Evolutionary conservation across 352 stramenopile species (phyloP).

Genomic region (Phytopythium helicoides): DNA sequence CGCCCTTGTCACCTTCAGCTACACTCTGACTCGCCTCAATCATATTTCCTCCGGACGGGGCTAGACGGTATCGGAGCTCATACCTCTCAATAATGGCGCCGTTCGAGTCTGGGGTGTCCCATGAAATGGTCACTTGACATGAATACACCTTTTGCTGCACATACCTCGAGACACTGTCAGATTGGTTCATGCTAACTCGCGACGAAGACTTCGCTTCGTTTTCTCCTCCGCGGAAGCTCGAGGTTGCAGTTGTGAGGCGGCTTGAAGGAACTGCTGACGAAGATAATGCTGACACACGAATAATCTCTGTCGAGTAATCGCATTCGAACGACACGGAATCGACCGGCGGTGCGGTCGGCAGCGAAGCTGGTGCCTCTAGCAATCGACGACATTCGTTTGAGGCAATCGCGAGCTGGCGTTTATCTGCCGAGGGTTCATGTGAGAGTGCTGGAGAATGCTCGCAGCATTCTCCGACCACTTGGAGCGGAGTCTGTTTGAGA

Average conservation of each 20-base stretch:
- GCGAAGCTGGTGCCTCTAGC: conserved; percentile 28
- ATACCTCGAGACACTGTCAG: conserved; percentile 4
- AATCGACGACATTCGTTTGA: conserved; percentile 42
- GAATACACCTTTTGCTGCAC: conserved; percentile 56
- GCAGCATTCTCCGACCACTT: conserved; percentile 62
- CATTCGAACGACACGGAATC: conserved; percentile 29
- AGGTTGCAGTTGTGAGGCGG: conserved; percentile 1
- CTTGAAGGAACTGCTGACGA: conserved; percentile 10
- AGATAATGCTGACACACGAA: conserved; percentile 24
- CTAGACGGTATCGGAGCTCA: conserved; percentile 50
- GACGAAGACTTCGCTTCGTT: background rate
- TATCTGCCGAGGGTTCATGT: background rate
- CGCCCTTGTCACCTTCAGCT: background rate
- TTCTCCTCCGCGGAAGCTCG: background rate
- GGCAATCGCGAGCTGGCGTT: conserved; percentile 4
- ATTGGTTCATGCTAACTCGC: background rate
- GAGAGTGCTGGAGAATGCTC: conserved; percentile 15
- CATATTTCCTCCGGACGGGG: background rate
- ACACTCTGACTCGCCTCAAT: conserved; percentile 18
- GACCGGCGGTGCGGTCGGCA: conserved; percentile 25
- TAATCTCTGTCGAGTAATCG: conserved; percentile 38
- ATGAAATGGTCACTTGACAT: conserved; percentile 45
- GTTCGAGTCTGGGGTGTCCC: conserved; percentile 64
- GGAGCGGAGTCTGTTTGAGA: conserved; percentile 38
- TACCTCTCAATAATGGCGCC: conserved; percentile 72